phyloP scores from a whole-genome alignment of 768 basidiomycete genomes.

The Pleurotus pulmonarius region DNA sequence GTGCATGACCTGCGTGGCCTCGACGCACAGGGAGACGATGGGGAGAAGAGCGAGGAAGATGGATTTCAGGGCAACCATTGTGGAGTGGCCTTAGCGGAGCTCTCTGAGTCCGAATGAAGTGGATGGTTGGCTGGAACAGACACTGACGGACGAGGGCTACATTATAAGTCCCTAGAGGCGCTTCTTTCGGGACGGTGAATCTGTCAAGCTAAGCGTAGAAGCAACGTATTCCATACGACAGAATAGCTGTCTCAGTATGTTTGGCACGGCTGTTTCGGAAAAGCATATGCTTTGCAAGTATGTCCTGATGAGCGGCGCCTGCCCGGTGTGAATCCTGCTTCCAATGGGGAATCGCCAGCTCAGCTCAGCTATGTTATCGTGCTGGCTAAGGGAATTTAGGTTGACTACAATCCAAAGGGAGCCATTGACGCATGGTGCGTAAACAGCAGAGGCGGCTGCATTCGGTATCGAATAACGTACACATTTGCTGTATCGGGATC shows the following conservation, averaged over 20 bases:
- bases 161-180: not conserved
- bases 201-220: not conserved
- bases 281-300: not conserved
- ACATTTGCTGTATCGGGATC: not conserved
- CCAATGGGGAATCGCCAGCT: not conserved
- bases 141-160: not conserved
- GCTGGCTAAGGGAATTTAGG: not conserved
- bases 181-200: not conserved
- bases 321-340: not conserved
- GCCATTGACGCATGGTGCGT: not conserved
- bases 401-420: not conserved
- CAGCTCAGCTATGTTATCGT: not conserved
- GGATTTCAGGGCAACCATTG: slow-evolving; percentile 8
- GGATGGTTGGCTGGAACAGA: no score
- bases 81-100: not conserved
- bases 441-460: no score
- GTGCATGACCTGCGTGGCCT: slow-evolving; percentile 51
- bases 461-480: no score
- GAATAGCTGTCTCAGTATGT: not conserved
- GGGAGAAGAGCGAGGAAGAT: slow-evolving; percentile 6
- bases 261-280: slow-evolving; percentile 3
- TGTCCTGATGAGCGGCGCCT: not conserved
- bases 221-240: not conserved
- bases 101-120: no score
- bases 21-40: slow-evolving; percentile 13